A percentile compares a stretch with the other conserved stretches of the same genome.
phyloP scores from a whole-genome alignment of 495 filamentous ascomycete genomes.

The Xylaria sp. region DNA sequence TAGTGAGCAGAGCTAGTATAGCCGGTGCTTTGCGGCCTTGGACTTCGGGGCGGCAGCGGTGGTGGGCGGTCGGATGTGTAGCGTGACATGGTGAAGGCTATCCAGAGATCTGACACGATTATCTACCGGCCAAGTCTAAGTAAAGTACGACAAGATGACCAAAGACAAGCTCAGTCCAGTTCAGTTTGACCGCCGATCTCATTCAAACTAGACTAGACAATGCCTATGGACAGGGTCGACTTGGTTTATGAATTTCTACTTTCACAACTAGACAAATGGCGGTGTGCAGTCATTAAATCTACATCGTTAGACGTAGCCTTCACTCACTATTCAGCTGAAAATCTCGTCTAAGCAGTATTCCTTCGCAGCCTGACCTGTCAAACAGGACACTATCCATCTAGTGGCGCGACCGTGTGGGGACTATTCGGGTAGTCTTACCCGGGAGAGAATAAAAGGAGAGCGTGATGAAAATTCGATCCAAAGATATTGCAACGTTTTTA shows the following conservation, averaged over 20 bases:
- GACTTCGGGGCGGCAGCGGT: slow-evolving; percentile 33
- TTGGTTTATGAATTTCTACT: slow-evolving; percentile 1
- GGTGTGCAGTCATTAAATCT: not conserved
- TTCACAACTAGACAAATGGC: not conserved
- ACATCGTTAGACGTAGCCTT: slow-evolving; percentile 1
- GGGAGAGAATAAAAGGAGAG: not conserved
- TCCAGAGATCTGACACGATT: not conserved
- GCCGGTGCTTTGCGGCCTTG: slow-evolving; percentile 21
- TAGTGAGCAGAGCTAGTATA: slow-evolving; percentile 17
- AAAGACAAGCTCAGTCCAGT: not conserved
- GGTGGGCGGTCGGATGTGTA: slow-evolving; percentile 26
- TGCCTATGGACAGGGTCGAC: not conserved
- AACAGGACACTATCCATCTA: not conserved
- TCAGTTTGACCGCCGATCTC: not conserved
- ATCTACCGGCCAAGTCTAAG: not conserved
- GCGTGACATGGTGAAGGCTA: slow-evolving; percentile 26
- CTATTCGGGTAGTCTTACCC: not conserved
- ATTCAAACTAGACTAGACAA: not conserved
- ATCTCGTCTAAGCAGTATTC: not conserved
- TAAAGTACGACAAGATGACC: not conserved
- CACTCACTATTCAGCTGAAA: too few relatives aligned
- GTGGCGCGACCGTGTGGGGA: not conserved
- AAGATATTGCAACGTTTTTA: not conserved
- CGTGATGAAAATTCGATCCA: not conserved
- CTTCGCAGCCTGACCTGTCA: not conserved